A percentile compares a stretch with the other conserved stretches of the same genome.
Conservation (phyloP, 2,329 filamentous ascomycete species). For the Pseudogymnoascus sp. region DNA sequence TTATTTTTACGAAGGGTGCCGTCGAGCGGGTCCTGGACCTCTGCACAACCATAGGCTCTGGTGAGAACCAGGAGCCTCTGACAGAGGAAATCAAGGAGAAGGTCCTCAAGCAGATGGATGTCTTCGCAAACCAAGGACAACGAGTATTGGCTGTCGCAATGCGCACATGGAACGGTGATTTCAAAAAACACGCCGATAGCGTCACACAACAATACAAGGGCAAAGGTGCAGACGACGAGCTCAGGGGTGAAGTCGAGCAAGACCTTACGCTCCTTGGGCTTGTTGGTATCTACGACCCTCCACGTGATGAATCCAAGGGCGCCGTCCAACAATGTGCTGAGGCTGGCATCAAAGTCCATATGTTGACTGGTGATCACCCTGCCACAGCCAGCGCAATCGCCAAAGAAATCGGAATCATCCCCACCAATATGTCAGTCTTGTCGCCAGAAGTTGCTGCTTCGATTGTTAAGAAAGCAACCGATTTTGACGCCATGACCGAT, state of each 20-base stretch:
- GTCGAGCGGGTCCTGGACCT: constrained; percentile 52
- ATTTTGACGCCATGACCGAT: constrained; percentile 36
- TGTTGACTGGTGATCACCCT: constrained; percentile 59
- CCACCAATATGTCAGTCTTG: constrained; percentile 35
- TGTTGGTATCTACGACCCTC: constrained; percentile 51
- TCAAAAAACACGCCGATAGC: constrained; percentile 6
- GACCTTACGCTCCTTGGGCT: constrained; percentile 47
- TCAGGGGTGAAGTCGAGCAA: constrained; percentile 38
- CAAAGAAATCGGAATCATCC: constrained; percentile 47
- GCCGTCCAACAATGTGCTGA: constrained; percentile 52
- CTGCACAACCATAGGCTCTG: constrained; percentile 39
- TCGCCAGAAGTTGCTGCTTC: constrained; percentile 37
- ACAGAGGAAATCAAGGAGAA: constrained; percentile 33
- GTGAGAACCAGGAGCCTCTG: constrained; percentile 32
- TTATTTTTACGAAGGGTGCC: constrained; percentile 53
- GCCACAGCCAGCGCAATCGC: constrained; percentile 49
- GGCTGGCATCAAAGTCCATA: constrained; percentile 65
- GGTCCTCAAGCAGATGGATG: constrained; percentile 46
- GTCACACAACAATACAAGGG: constrained; percentile 11
- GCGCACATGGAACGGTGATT: constrained; percentile 22
- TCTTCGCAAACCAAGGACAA: constrained; percentile 48
- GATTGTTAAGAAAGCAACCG: constrained; percentile 46
- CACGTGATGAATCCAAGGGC: constrained; percentile 47
- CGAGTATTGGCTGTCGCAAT: constrained; percentile 51
- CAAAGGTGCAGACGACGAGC: constrained; percentile 14